A percentile compares a stretch with the other conserved stretches of the same genome.
Evolutionary conservation across 2,329 filamentous ascomycete genomes (phyloP).

Genomic region (Calonectria pauciramosa): DNA sequence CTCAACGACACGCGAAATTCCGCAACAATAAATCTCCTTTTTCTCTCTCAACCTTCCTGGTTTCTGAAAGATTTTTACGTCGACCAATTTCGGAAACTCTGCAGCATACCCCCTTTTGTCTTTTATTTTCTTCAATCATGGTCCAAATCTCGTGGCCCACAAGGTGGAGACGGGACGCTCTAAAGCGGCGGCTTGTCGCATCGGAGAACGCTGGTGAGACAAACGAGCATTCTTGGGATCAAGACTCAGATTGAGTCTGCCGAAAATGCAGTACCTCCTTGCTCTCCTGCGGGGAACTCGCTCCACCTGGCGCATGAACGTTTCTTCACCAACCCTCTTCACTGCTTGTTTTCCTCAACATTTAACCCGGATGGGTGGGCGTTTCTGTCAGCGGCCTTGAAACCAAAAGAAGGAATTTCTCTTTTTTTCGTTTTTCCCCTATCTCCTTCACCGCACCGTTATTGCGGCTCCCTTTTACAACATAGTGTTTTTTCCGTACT

Average conservation of each 20-base stretch:
- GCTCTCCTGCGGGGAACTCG: background rate
- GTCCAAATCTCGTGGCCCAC: constrained; percentile 34
- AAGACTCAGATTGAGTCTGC: background rate
- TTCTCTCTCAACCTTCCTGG: constrained; percentile 34
- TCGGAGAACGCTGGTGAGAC: constrained; percentile 10
- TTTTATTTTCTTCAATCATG: constrained; percentile 42
- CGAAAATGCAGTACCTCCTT: background rate
- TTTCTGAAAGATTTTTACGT: constrained; percentile 39
- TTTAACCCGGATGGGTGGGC: constrained; percentile 32
- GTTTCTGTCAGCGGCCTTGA: constrained; percentile 39
- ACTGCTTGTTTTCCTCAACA: constrained; percentile 28
- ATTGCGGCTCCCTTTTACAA: constrained; percentile 12
- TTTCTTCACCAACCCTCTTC: constrained; percentile 13
- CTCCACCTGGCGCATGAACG: constrained; percentile 32
- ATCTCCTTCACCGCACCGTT: constrained; percentile 27
- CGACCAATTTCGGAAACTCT: constrained; percentile 46
- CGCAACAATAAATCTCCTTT: constrained; percentile 34
- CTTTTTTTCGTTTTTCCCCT: background rate
- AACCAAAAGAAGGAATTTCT: constrained; percentile 34
- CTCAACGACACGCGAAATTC: constrained; percentile 34
- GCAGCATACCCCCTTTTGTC: constrained; percentile 53
- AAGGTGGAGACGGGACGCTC: constrained; percentile 30
- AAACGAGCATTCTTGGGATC: background rate
- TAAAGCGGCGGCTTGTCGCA: constrained; percentile 3
- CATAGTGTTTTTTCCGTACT: constrained; percentile 19